Base-by-base conservation (phyloP, 805 yeast species). In the Ogataea nitratoaversa region DNA sequence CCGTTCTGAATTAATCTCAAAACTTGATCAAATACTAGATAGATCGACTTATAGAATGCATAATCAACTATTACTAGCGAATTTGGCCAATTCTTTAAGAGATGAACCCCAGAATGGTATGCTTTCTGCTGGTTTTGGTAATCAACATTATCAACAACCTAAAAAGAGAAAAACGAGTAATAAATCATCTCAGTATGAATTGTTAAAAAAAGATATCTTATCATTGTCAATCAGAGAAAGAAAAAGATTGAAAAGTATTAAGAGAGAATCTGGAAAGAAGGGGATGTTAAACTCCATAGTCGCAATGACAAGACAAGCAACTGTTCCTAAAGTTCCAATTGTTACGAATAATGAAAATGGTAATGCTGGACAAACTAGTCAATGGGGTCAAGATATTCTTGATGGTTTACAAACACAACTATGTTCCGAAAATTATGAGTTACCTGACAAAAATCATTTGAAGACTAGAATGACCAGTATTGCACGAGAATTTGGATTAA, bases 341-440 rank as follows among this genome's bases (percentile, higher is more conserved):
- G 79, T 76, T 30, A 74, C 73, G 41, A 76, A 41, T 38, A 38
- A 29, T 34, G 52, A 45, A 18, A 44, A 42, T 19, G 40, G 34
- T 5, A 29, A 28, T 25, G 27, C 50, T 12, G 62, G 56, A 14
- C 77, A 76, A 49, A 74, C 86, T 25, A 74, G 80, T 23, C 83
- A 83, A 50, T 89, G 96, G 91, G 87, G 95, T 18, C 96, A 90
- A 60, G 98, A 93, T 56, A 86, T 93, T 14, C 74, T 83, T 39
- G 89, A 83, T 54, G 95, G 93, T 3, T 75, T 87, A 40, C 88
- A 85, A 50, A 77, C 93, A 2, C 91, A 93, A 4, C 68, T 90
- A 27, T 75, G 91, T 2, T 68, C 85, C 1, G 95, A 91, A 49
- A 70, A 77, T 28, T 86, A 71, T 57, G 90, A 90, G 47, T 60